Percentiles rank a stretch among this genome's conserved stretches.
Evolutionary conservation across 306 rosid genomes (phyloP).

Genomic region (Cucurbita argyrosperma): DNA sequence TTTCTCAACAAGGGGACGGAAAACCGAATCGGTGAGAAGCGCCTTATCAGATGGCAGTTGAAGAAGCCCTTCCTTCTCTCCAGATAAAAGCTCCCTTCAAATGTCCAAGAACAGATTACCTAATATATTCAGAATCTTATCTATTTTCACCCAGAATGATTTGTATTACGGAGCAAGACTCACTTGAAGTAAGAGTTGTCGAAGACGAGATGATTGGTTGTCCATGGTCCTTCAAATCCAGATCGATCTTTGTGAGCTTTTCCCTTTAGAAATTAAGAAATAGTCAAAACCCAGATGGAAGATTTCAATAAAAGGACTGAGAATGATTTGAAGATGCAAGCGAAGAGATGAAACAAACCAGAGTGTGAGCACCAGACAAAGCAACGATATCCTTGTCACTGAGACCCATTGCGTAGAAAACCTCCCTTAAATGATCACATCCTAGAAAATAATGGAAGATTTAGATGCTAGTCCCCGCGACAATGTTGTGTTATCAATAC

Average conservation of each 20-base stretch:
- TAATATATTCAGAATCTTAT: background rate
- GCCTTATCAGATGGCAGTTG: constrained; percentile 49
- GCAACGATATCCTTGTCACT: constrained; percentile 51
- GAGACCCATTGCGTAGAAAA: constrained; percentile 53
- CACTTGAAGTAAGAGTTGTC: constrained; percentile 56
- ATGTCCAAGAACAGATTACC: background rate
- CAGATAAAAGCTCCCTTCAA: constrained; percentile 22
- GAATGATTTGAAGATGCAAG: background rate
- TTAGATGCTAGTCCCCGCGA: background rate
- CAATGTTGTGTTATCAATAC: too few species aligned
- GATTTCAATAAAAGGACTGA: background rate
- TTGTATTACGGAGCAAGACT: background rate
- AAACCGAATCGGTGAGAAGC: constrained; percentile 37
- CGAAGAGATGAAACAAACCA: constrained; percentile 21
- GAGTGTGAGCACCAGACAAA: constrained; percentile 56
- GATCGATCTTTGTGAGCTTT: constrained; percentile 57
- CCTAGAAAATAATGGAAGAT: constrained; percentile 13
- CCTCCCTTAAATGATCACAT: constrained; percentile 48
- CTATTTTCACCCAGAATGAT: background rate
- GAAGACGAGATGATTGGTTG: constrained; percentile 36
- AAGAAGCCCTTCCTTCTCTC: constrained; percentile 29
- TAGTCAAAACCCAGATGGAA: background rate
- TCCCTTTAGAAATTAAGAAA: constrained; percentile 18
- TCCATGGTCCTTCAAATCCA: constrained; percentile 64
- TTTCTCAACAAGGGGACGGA: constrained; percentile 47